Evolutionary conservation across 306 rosid species (phyloP).

Genomic region (Medicago ruthenica): DNA sequence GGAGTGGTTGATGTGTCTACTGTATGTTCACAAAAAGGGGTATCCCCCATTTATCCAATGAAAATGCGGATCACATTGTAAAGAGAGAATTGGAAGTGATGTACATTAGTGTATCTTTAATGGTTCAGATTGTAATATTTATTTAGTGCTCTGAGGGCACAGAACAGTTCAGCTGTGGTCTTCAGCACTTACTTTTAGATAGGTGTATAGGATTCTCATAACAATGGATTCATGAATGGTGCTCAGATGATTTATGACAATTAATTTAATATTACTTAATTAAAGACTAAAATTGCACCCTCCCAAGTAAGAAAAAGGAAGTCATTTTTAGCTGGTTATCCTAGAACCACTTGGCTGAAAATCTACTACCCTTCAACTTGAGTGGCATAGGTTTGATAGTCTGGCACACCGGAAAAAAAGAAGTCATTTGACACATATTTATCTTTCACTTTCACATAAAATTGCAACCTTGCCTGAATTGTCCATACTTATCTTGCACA

Average conservation of each 20-base stretch:
- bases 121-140: slow-evolving; percentile 23
- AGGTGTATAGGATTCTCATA: slow-evolving; percentile 40
- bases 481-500: neutral
- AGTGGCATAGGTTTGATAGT: too few relatives aligned
- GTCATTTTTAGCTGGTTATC: neutral
- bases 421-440: neutral
- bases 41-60: slow-evolving; percentile 33
- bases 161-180: neutral
- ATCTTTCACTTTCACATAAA: neutral
- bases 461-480: neutral
- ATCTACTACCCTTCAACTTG: too few relatives aligned
- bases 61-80: slow-evolving; percentile 38
- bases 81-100: slow-evolving; percentile 39
- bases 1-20: slow-evolving; percentile 37
- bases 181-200: slow-evolving; percentile 25
- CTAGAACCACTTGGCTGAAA: too few relatives aligned
- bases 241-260: slow-evolving; percentile 24
- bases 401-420: neutral
- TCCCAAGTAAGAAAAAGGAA: neutral
- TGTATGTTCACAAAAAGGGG: slow-evolving; percentile 34
- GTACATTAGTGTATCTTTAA: slow-evolving; percentile 34
- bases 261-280: neutral
- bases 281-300: slow-evolving; percentile 4
- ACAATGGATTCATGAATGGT: slow-evolving; percentile 32
- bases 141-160: slow-evolving; percentile 27